These are phyloP conservation scores for Penicillium diatomitis DNA, from an alignment of 495 filamentous ascomycete species.

Conservation along the genomic window DNA sequence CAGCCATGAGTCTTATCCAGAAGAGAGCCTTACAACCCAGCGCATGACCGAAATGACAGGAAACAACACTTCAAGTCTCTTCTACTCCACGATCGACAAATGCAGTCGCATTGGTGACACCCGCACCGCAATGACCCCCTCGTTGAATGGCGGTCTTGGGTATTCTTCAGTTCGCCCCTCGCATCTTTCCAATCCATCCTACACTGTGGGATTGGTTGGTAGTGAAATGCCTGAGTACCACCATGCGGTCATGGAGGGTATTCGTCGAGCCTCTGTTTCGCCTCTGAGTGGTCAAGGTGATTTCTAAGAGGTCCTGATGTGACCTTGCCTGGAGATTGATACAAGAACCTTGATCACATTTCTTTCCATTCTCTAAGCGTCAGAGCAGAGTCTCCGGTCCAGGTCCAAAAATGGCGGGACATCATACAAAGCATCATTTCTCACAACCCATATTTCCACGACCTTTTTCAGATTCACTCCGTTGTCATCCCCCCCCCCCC, in stretches of 20 bases:
- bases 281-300: constrained; percentile 20
- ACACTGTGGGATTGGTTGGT: constrained; percentile 6
- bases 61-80: constrained; percentile 20
- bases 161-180: constrained; percentile 26
- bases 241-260: constrained; percentile 9
- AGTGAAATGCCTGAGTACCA: constrained; percentile 17
- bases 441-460: no score
- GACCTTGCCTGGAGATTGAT: background rate
- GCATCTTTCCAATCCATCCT: constrained; percentile 6
- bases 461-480: no score
- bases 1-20: constrained; percentile 13
- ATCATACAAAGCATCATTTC: no score
- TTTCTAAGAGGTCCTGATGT: constrained; percentile 3
- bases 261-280: constrained; percentile 17
- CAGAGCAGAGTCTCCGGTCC: no score
- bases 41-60: constrained; percentile 15
- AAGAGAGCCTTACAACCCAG: constrained; percentile 7
- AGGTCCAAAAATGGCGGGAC: no score
- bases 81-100: constrained; percentile 29
- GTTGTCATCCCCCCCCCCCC: no score
- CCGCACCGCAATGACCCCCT: constrained; percentile 12
- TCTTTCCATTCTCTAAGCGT: background rate
- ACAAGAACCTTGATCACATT: background rate
- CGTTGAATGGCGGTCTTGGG: constrained; percentile 32
- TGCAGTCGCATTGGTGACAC: constrained; percentile 11